Percentiles rank a stretch among this genome's conserved stretches.
Conservation (phyloP, 2,329 filamentous ascomycete genomes). For the Diaporthe batatas region DNA sequence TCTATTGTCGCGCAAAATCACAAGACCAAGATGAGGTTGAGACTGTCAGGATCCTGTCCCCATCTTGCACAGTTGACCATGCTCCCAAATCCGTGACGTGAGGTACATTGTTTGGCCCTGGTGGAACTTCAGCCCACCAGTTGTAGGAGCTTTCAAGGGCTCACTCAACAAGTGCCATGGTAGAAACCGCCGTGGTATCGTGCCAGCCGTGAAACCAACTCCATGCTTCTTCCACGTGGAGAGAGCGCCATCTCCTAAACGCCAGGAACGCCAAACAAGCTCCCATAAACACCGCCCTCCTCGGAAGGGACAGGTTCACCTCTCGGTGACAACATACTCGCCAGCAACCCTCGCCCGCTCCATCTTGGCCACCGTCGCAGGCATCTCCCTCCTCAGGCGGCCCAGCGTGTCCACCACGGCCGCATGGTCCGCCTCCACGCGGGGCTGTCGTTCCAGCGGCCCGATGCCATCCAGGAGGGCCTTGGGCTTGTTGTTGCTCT, state of each 20-base stretch:
- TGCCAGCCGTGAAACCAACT: not conserved
- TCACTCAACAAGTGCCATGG: not conserved
- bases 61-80: not conserved
- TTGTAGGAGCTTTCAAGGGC: not conserved
- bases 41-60: not conserved
- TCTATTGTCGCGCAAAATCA: conserved; percentile 24
- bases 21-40: conserved; percentile 17
- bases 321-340: conserved; percentile 67
- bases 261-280: conserved; percentile 35
- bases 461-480: conserved; percentile 49
- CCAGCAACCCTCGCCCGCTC: conserved; percentile 73
- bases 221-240: not conserved
- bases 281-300: not conserved
- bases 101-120: too few relatives aligned
- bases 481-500: conserved; percentile 33
- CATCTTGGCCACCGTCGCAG: conserved; percentile 73
- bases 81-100: not conserved
- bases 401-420: conserved; percentile 65
- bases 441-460: conserved; percentile 60
- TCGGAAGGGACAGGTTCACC: conserved; percentile 45
- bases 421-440: conserved; percentile 61
- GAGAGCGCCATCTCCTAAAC: conserved; percentile 25
- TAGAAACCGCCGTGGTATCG: conserved; percentile 36
- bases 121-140: not conserved
- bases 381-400: conserved; percentile 70